These are phyloP conservation scores for Tetraselmis chui DNA, from an alignment of 139 green algal species.

Conservation along the genomic window DNA sequence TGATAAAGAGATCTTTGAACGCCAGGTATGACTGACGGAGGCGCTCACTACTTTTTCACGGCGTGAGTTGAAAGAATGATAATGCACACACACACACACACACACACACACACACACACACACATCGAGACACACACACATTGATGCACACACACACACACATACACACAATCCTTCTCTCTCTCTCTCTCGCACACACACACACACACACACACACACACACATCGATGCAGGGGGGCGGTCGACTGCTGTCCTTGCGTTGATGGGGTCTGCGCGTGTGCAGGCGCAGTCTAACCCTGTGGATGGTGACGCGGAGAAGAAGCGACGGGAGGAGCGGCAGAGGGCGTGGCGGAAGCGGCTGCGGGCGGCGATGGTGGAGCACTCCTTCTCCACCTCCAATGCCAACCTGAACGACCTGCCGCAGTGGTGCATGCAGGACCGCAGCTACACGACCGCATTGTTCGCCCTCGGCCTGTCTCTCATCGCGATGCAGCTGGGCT, in stretches of 20 bases:
- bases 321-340: neutral
- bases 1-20: neutral
- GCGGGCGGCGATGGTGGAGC: neutral
- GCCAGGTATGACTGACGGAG: neutral
- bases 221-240: too few species aligned
- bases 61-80: too few species aligned
- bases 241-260: too few species aligned
- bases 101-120: too few species aligned
- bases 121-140: too few species aligned
- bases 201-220: too few species aligned
- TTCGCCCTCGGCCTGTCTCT: neutral
- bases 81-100: too few species aligned
- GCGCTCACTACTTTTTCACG: too few species aligned
- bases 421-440: neutral
- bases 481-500: neutral
- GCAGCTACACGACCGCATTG: neutral
- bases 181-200: too few species aligned
- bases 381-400: neutral
- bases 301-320: neutral
- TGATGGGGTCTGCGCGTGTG: neutral
- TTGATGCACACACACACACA: too few species aligned
- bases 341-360: neutral
- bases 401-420: neutral
- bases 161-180: too few species aligned
- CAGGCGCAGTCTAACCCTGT: neutral